A percentile compares a stretch with the other conserved stretches of the same genome.
phyloP scores from a whole-genome alignment of 2,329 filamentous ascomycete species.

The Fusarium pseudocircinatum region DNA sequence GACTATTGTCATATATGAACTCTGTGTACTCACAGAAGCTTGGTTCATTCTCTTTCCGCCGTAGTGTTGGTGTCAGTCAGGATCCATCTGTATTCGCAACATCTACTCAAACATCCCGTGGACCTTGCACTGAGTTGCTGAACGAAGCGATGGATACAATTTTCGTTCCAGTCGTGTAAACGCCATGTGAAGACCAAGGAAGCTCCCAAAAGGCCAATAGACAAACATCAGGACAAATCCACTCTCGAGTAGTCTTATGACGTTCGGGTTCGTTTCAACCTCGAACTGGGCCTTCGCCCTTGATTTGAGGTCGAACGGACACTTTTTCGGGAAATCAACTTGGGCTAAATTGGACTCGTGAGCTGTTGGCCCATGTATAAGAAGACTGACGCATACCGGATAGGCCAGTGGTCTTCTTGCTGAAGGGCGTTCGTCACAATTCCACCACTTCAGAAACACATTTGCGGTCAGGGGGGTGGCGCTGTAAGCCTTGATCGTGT shows the following conservation, averaged over 20 bases:
- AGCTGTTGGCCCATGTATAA: no score
- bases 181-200: accelerated
- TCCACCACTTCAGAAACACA: neutral
- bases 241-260: no score
- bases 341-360: no score
- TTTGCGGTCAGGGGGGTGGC: neutral
- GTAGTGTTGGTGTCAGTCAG: no score
- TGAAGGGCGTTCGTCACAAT: neutral
- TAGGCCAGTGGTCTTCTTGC: neutral
- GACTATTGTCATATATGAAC: accelerated
- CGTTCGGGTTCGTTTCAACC: neutral
- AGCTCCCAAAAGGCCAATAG: neutral
- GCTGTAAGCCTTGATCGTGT: accelerated
- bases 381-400: no score
- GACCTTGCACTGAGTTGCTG: neutral
- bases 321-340: accelerated
- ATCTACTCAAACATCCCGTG: no score
- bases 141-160: accelerated
- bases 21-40: neutral
- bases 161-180: accelerated
- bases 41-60: no score
- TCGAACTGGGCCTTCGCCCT: accelerated
- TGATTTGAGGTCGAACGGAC: no score
- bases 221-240: neutral
- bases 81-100: no score